Base-by-base conservation (phyloP, 2,329 filamentous ascomycete species). In the Penicillium brevicompactum region DNA sequence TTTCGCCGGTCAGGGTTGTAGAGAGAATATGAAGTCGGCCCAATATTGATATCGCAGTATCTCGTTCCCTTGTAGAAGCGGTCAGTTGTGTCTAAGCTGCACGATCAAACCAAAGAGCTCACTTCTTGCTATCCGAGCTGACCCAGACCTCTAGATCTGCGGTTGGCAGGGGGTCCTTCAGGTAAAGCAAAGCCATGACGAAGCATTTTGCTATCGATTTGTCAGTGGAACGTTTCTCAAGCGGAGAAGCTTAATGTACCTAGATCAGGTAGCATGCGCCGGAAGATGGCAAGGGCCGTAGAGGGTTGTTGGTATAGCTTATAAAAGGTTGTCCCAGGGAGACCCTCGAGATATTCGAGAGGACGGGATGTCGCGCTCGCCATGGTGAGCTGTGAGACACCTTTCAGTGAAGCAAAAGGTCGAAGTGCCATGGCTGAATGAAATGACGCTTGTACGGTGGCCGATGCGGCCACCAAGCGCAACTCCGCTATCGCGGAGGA, bases 231-330 rank as follows among this genome's bases (percentile, higher is more conserved):
- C 14, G 11, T 34, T 57, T 51, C 47, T 14, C 21, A 45, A 10
- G 30, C 47, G 40, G 16, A 21, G 51, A 46, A 58, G 64, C 55
- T 56, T 47, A 51, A 66, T 79, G 68, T 81, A 92, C 90, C 91
- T 58, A 97, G 78, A 70, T 95, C 90, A 55, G 94, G 91, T 55
- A 99, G 84, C 92, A 99, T 97, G 78, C 94, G 92, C 64, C 94
- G 87, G 74, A 97, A 97, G 68, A 99, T 92, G 63, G 94, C 94
- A 63, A 99, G 86, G 37, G 92, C 90, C 1, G 94, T 96, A 41
- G 93, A 96, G 30, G 94, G 94, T 80, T 97, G 92, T 78, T 92
- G 89, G 81, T 99, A 99, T 44, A 99, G 84, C 74, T 91, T 89
- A 71, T 87, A 86, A 75, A 97, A 96, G 34, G 91, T 95, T 41